Base-by-base conservation (phyloP, 1,284 basidiomycete genomes). In the Heliocybe sulcata region DNA sequence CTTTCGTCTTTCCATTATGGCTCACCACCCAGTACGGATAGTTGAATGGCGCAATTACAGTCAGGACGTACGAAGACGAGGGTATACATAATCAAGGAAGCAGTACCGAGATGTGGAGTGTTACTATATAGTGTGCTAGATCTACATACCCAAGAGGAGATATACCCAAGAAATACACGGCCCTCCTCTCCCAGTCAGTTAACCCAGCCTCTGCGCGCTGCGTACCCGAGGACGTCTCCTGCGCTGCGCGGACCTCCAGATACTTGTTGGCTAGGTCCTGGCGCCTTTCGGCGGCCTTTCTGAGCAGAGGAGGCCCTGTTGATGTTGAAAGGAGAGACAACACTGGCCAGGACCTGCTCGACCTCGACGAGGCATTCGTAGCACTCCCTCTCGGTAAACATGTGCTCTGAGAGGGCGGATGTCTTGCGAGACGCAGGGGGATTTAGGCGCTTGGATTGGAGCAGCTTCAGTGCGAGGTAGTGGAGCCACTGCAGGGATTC, bases 381-480 rank as follows among this genome's bases (percentile, higher is more conserved):
- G 63, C 82, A 84, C 48, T 82, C 77, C 52, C 72, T 76, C 61
- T 86, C 83, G 1, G 73, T 75, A 65, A 77, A 83, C 0, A 53
- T 60, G 8, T 62, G 25, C 10, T 60, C 54, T n/a, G 66, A 53
- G 1, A 63, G 33, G 0, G 63, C 52, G 6, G 64, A 53, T 12
- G 59, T 55, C 60, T 66, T 69, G 55, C 67, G 67, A 27, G 62
- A 53, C 2, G 54, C 57, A 51, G 69, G 54, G 2, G 85, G 83
- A 45, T 79, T 83, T 27, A 92, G 72, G 29, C 79, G 77, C 66
- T 92, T 92, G 42, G 74, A 76, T 23, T 80, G 70, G 1, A 94
- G 69, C 20, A 95, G 77, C 67, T 94, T 93, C 53, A 72, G 69
- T 12, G 69, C 68, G 49, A 94, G 74, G 67, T 94, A 93, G 61